phyloP scores from a whole-genome alignment of 768 basidiomycete genomes.

The Rhizopogon roseolus region DNA sequence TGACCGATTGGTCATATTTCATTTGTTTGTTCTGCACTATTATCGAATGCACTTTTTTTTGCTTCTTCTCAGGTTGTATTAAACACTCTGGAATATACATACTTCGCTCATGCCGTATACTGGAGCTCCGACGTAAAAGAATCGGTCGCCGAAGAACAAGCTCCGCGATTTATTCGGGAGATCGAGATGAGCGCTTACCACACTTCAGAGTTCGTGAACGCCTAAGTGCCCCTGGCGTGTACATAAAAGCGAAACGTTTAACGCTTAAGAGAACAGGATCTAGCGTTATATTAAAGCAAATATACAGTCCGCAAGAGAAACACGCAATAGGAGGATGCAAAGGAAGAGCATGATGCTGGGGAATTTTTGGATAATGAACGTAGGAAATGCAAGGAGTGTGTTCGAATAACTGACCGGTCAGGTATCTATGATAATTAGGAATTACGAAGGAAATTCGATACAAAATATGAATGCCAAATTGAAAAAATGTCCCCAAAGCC shows the following conservation, averaged over 20 bases:
- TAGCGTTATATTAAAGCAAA: neutral
- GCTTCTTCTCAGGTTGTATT: neutral
- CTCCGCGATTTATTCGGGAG: neutral
- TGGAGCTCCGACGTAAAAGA: no score
- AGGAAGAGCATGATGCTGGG: neutral
- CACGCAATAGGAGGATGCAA: neutral
- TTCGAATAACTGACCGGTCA: neutral
- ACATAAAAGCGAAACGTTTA: neutral
- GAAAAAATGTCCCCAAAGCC: neutral
- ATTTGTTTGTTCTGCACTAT: neutral
- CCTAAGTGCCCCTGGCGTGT: neutral
- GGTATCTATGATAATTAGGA: neutral
- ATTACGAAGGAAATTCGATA: neutral
- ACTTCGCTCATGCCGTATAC: neutral
- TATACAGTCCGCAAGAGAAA: neutral
- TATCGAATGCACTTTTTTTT: neutral
- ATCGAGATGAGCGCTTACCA: neutral
- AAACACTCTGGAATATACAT: neutral
- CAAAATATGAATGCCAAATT: neutral
- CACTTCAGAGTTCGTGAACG: neutral
- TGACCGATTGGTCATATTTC: neutral
- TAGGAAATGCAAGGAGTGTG: neutral
- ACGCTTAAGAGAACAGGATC: neutral
- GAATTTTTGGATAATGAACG: neutral
- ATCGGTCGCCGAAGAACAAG: neutral